A percentile compares a stretch with the other conserved stretches of the same genome.
These are phyloP conservation scores for Mycena haematopus DNA, from an alignment of 768 basidiomycete genomes.

Conservation along the genomic window DNA sequence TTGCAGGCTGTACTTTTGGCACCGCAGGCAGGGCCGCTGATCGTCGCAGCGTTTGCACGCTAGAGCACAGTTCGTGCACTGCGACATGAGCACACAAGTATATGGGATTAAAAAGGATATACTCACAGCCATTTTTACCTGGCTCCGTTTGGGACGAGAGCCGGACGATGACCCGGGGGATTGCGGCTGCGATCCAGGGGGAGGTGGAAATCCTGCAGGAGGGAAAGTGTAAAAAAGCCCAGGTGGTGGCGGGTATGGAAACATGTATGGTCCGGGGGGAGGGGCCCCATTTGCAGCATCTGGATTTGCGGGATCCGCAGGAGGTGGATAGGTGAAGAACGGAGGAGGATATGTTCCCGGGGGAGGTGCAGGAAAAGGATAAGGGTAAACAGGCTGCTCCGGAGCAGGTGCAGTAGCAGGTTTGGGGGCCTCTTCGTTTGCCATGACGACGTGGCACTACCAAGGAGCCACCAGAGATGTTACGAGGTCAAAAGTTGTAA, in stretches of 20 bases:
- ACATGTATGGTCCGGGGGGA: constrained; percentile 20
- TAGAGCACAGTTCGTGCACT: constrained; percentile 86
- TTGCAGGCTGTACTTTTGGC: constrained; percentile 84
- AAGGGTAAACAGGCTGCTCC: constrained; percentile 22
- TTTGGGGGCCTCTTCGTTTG: constrained; percentile 13
- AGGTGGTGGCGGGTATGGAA: constrained; percentile 24
- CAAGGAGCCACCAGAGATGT: background rate
- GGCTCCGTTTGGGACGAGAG: constrained; percentile 74
- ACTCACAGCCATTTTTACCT: constrained; percentile 84
- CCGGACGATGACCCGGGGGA: constrained; percentile 34
- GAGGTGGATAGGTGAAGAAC: constrained; percentile 25
- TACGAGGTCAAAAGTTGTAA: background rate
- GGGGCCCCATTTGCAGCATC: constrained; percentile 12
- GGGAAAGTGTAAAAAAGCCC: constrained; percentile 23
- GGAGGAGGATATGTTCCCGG: constrained; percentile 20
- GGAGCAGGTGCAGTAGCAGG: background rate
- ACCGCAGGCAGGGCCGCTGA: constrained; percentile 86
- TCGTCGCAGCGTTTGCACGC: constrained; percentile 93
- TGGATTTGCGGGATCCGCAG: constrained; percentile 15
- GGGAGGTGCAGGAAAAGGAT: constrained; percentile 17
- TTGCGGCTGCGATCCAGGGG: background rate
- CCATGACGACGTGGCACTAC: constrained; percentile 19
- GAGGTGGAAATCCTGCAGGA: constrained; percentile 13
- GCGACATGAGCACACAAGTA: background rate
- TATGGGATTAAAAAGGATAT: background rate